A percentile compares a stretch with the other conserved stretches of the same genome.
Evolutionary conservation across 306 rosid genomes (phyloP).

Genomic region (Citrullus colocynthis): DNA sequence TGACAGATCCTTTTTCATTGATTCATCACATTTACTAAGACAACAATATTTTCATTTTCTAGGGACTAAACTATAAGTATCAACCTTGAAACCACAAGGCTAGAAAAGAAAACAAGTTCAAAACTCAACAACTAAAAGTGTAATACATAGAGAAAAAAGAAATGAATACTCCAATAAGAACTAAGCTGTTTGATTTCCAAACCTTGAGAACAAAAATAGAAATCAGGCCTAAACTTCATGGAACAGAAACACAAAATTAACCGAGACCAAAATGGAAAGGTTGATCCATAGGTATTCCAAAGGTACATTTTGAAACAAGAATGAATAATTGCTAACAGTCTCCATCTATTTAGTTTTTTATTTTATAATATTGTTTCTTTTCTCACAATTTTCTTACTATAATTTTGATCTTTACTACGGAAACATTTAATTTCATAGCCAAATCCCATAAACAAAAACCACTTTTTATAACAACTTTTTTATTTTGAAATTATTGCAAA

Average conservation of each 20-base stretch:
- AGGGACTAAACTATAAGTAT: neutral
- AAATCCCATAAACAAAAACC: no score
- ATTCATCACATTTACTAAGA: neutral
- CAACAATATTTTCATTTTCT: neutral
- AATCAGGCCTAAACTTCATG: neutral
- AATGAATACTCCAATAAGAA: neutral
- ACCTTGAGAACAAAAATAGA: neutral
- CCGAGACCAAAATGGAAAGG: neutral
- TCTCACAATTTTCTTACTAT: no score
- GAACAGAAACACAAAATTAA: neutral
- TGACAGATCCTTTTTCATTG: neutral
- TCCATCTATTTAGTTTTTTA: no score
- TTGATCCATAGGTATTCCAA: neutral
- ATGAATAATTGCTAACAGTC: neutral
- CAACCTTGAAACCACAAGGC: neutral
- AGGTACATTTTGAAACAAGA: neutral
- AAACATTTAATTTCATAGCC: no score
- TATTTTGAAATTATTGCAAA: no score
- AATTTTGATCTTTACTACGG: no score
- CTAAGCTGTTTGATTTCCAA: neutral
- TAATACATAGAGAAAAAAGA: neutral
- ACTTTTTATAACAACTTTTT: no score
- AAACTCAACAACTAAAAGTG: neutral
- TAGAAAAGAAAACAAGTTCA: neutral
- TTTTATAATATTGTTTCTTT: no score